These are phyloP conservation scores for Platanus orientalis DNA, from an alignment of 164 flowering plant genomes.

Conservation along the genomic window DNA sequence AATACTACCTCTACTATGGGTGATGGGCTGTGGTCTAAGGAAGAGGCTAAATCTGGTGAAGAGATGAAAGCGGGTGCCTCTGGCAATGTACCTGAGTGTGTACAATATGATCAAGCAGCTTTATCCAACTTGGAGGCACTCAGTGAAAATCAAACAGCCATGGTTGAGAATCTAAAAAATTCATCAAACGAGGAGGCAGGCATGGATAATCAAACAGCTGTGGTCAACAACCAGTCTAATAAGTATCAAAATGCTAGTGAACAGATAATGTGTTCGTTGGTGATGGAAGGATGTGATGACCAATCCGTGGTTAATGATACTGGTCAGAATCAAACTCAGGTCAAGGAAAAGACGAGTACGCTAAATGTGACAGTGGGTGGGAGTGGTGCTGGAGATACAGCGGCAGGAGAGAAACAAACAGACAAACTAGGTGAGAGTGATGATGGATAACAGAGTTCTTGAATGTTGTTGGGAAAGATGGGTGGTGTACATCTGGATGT, in stretches of 20 bases:
- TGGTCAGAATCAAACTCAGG: not conserved
- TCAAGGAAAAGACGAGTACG: not conserved
- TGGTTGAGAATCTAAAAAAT: constrained; percentile 9
- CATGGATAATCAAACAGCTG: constrained; percentile 7
- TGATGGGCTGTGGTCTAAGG: constrained; percentile 4
- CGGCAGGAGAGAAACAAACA: not conserved
- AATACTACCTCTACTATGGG: constrained; percentile 4
- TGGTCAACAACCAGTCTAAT: not conserved
- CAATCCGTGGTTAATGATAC: not conserved
- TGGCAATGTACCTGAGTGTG: not conserved
- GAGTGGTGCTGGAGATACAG: not conserved
- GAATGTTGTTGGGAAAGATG: no score
- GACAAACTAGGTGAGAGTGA: no score
- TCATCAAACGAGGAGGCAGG: constrained; percentile 10
- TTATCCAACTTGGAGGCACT: constrained; percentile 8
- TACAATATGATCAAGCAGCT: constrained; percentile 15
- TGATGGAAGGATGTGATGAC: not conserved
- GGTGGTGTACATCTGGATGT: no score
- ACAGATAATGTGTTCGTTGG: not conserved
- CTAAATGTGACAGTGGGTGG: not conserved
- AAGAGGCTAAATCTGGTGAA: constrained; percentile 15
- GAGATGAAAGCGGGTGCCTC: constrained; percentile 10
- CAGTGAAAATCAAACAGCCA: not conserved
- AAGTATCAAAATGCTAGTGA: constrained; percentile 2
- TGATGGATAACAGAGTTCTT: no score